Evolutionary conservation across 2,329 filamentous ascomycete species (phyloP).

Genomic region (Sporothrix curviconia): DNA sequence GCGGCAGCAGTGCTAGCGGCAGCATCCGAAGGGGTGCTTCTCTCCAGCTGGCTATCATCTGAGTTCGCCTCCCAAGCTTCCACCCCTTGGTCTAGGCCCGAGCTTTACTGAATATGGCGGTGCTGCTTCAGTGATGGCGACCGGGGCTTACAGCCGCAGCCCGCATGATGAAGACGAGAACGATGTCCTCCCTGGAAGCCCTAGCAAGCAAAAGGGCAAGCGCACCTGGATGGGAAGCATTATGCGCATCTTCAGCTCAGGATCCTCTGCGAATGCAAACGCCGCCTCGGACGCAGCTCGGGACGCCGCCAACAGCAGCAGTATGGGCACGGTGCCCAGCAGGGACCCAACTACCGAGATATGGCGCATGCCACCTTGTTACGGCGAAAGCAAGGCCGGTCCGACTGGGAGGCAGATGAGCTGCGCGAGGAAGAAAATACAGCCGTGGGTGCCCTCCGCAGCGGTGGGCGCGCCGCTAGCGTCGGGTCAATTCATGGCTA

Average conservation of each 20-base stretch:
- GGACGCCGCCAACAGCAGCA: neutral
- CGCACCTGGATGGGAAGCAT: slow-evolving; percentile 65
- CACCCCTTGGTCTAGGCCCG: neutral
- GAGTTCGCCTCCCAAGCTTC: neutral
- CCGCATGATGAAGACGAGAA: slow-evolving; percentile 26
- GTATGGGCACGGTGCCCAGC: slow-evolving; percentile 19
- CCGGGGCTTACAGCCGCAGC: neutral
- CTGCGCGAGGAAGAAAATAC: slow-evolving; percentile 41
- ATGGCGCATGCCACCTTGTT: slow-evolving; percentile 40
- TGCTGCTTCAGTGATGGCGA: slow-evolving; percentile 3
- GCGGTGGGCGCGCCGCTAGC: slow-evolving; percentile 10
- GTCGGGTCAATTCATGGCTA: slow-evolving; percentile 7
- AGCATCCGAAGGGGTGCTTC: neutral
- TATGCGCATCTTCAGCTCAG: slow-evolving; percentile 50
- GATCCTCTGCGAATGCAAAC: neutral
- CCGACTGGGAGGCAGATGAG: slow-evolving; percentile 49
- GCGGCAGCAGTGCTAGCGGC: neutral
- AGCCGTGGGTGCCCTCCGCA: slow-evolving; percentile 16
- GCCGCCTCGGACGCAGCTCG: neutral
- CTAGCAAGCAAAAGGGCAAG: slow-evolving; percentile 50
- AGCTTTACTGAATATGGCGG: neutral
- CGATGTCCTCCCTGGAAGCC: slow-evolving; percentile 39
- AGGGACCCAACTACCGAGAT: slow-evolving; percentile 23
- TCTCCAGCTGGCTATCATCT: neutral
- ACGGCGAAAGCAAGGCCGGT: slow-evolving; percentile 48